Evolutionary conservation across 441 rosid species (phyloP).

Genomic region (Populus hybrid): DNA sequence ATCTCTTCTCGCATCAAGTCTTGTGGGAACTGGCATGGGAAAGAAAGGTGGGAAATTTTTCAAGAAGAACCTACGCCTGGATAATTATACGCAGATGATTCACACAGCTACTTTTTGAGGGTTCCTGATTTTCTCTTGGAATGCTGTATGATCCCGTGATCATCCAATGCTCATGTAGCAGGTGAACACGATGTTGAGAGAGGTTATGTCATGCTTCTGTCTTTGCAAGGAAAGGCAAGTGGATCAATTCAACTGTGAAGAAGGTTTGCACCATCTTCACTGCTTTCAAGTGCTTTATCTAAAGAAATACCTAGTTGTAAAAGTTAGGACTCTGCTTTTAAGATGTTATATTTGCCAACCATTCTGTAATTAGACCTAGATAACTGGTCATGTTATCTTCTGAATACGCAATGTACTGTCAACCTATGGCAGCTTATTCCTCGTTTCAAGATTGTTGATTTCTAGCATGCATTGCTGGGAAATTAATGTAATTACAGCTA

Average conservation of each 20-base stretch:
- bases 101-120: background rate
- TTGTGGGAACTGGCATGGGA: conserved; percentile 69
- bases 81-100: background rate
- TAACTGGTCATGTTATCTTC: background rate
- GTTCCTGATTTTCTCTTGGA: background rate
- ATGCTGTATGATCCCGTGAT: background rate
- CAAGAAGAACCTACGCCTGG: conserved; percentile 43
- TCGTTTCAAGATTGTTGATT: background rate
- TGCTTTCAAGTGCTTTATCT: background rate
- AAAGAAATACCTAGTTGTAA: conserved; percentile 1
- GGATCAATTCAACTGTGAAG: background rate
- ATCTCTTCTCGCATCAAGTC: conserved; percentile 55
- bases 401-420: background rate
- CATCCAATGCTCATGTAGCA: background rate
- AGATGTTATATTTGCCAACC: background rate
- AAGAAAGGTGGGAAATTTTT: conserved; percentile 73
- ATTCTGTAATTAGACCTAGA: conserved; percentile 1
- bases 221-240: conserved; percentile 1
- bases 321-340: background rate
- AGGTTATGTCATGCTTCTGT: no score
- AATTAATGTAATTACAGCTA: background rate
- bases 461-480: background rate
- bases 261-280: background rate
- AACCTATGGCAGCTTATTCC: background rate
- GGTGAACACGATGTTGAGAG: background rate